phyloP scores from a whole-genome alignment of 2,329 filamentous ascomycete genomes.

The Alternaria postmessia region DNA sequence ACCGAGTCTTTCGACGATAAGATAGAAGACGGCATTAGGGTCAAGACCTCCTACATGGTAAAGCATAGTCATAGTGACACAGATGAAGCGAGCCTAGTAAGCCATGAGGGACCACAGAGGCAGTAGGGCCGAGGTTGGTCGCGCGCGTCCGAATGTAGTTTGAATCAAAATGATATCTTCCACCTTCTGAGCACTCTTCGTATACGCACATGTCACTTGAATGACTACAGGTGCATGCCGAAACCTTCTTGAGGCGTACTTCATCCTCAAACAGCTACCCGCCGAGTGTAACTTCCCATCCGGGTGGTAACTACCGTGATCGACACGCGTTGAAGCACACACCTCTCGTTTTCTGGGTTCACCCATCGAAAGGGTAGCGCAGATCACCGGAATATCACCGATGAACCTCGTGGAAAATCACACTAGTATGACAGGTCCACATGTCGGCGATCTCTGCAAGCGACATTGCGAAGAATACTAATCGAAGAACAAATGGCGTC shows the following conservation, averaged over 20 bases:
- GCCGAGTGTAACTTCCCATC: not conserved
- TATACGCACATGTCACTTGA: not conserved
- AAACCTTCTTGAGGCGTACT: not conserved
- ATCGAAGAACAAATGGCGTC: not conserved
- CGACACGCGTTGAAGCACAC: slow-evolving; percentile 8
- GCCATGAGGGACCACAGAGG: slow-evolving; percentile 13
- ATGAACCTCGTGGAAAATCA: slow-evolving; percentile 2
- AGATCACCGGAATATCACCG: slow-evolving; percentile 16
- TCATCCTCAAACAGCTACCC: not conserved
- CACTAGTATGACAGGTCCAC: slow-evolving; percentile 6
- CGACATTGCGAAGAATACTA: not conserved
- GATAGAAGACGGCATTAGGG: slow-evolving; percentile 24
- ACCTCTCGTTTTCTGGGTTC: not conserved
- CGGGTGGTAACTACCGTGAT: slow-evolving; percentile 2
- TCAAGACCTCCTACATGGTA: slow-evolving; percentile 31
- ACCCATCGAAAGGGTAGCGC: slow-evolving; percentile 4
- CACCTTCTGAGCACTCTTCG: not conserved
- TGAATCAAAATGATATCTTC: not conserved
- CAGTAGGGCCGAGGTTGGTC: not conserved
- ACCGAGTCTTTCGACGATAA: slow-evolving; percentile 6
- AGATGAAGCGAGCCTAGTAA: slow-evolving; percentile 30
- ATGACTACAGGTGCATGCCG: not conserved
- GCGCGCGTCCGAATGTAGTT: not conserved
- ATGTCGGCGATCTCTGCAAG: slow-evolving; percentile 4
- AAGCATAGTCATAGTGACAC: slow-evolving; percentile 26